Evolutionary conservation across 2,329 filamentous ascomycete species (phyloP), one percentile per base, ranked within the genome.

Genomic region (Ceratocystiopsis sp.): DNA sequence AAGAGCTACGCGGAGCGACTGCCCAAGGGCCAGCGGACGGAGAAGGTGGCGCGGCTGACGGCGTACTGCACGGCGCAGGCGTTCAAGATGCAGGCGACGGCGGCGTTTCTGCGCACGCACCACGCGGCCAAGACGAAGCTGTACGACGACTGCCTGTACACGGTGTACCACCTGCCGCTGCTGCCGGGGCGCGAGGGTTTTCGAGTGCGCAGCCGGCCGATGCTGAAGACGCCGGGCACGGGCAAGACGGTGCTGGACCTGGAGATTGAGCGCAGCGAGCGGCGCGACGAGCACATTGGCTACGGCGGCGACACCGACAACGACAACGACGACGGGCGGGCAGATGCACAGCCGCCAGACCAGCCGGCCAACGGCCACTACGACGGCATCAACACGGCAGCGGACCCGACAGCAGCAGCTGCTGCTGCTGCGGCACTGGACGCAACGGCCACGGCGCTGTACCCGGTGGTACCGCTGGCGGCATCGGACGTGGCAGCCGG

Each of bases 101-200:
- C 87, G 14, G 76, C 84, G 33, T 98, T 98, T 57, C 68, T 95
- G 48, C 80, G 83, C 52, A 83, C 84, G 50, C 80, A 80, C 54
- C 91, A 98, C 62, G 79, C 82, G 32, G 89, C 87, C 1, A 81
- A 86, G 61, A 93, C 89, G 14, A 98, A 98, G 62, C 69, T 96
- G 6, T 98, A 98, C 61, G 91, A 98, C 59, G 91, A 98, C 60
- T 98, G 91, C 56, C 67, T 98, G 19, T 98, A 98, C 57, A 84
- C 80, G 21, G 89, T 94, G 40, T 98, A 98, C 59, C 87, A 95
- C 57, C 65, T 95, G 29, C 91, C 91, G 6, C 65, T 98, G 15
- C 67, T 96, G 43, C 81, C 84, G 3, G 91, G 89, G 1, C 75
- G 69, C 39, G 86, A 93, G 40, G 89, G 91, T 1, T 95, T 87